Evolutionary conservation across 306 rosid genomes (phyloP), one percentile per base, ranked within the genome.

Genomic region (Phaseolus lunatus): DNA sequence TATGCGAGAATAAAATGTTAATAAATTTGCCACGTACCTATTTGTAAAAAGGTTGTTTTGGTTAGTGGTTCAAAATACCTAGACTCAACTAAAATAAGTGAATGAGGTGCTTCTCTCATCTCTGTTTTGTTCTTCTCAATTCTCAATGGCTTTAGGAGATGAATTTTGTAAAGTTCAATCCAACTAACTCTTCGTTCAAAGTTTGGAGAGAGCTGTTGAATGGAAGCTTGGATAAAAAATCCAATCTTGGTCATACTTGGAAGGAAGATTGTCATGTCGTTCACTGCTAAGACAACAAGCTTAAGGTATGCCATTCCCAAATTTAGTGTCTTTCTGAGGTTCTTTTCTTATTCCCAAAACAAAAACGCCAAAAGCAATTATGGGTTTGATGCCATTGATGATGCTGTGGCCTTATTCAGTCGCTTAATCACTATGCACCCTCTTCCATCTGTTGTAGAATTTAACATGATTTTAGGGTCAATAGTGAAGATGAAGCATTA

Each of bases 401-500:
- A 76, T 65, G 76, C 77, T 2, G 29, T 76, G 15, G 70, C 79
- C 39, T 57, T 64, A 5, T 84, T 80, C 81, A 65, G 57, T 27
- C 82, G n/a, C 56, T 70, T 76, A 37, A 41, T 78, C 11, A 29
- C 53, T 19, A 33, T 63, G 67, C 52, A 73, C 2, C 76, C 76
- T 5, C 72, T 43, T 2, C 80, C 84, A n/a, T 43, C 82, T 45
- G 47, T 71, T 7, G 22, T 63, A 8, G 61, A 80, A 70, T 63
- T 70, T 48, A 75, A 54, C 81, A 35, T 26, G 62, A 35, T 84
- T 53, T 65, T 84, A 22, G 84, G 82, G 18, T 57, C 79, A 7
- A 18, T 80, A 33, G 79, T 67, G 19, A 76, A 80, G 43, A 80
- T 76, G 76, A 76, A 80, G 57, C 72, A 71, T 70, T 84, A 66